phyloP scores from a whole-genome alignment of 306 rosid species.

The Dicorynia guianensis region DNA sequence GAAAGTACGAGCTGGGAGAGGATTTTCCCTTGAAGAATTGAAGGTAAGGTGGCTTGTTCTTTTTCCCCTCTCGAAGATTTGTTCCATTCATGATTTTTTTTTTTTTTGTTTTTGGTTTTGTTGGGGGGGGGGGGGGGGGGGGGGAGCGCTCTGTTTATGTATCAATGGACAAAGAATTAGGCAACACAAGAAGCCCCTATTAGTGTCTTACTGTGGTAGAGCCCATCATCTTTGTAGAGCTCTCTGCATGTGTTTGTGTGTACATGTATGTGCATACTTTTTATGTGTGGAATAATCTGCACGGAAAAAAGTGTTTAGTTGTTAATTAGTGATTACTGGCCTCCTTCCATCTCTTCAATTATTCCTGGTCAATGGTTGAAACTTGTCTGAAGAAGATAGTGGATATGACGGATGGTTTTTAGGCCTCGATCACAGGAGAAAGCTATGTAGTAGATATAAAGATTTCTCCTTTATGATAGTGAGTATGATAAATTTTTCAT shows the following conservation, averaged over 20 bases:
- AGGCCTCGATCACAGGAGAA: background rate
- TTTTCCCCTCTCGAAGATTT: background rate
- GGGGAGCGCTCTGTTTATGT: no score
- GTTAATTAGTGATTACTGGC: background rate
- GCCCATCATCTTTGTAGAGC: no score
- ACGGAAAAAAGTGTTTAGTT: background rate
- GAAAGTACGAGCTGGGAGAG: slow-evolving; percentile 69
- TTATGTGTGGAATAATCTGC: background rate
- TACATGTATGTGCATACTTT: no score
- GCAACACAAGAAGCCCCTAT: no score
- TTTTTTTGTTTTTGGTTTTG: no score
- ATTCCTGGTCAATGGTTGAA: background rate
- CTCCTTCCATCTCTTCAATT: background rate
- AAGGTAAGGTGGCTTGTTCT: slow-evolving; percentile 44
- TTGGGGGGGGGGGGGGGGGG: no score
- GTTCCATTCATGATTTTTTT: no score
- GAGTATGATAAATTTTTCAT: background rate
- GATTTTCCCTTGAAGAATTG: slow-evolving; percentile 64
- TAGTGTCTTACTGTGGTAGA: no score
- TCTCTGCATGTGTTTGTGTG: no score
- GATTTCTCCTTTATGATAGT: background rate
- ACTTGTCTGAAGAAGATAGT: background rate
- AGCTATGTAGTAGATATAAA: background rate
- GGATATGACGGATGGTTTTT: background rate
- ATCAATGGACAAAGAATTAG: no score